Percentiles rank a stretch among this genome's conserved stretches.
phyloP scores from a whole-genome alignment of 2,329 filamentous ascomycete species.

The Xylaria multiplex region DNA sequence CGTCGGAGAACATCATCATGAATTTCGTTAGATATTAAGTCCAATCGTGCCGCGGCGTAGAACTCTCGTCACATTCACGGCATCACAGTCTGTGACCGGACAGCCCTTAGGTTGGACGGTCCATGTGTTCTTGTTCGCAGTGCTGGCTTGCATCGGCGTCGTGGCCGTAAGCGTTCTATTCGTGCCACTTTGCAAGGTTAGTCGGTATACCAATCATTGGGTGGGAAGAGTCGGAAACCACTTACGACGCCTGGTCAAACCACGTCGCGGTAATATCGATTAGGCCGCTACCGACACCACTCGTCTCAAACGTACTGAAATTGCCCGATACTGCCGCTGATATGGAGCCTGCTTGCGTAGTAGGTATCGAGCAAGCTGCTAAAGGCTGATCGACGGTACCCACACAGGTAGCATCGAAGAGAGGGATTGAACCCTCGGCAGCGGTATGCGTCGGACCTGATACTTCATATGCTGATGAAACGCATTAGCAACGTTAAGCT shows the following conservation, averaged over 20 bases:
- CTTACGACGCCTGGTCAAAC: constrained; percentile 33
- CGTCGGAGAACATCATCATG: background rate
- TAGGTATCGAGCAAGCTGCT: constrained; percentile 22
- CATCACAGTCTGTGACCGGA: constrained; percentile 27
- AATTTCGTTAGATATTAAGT: constrained; percentile 10
- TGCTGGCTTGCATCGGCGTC: constrained; percentile 33
- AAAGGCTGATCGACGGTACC: constrained; percentile 37
- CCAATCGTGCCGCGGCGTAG: constrained; percentile 17
- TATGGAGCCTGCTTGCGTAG: constrained; percentile 8
- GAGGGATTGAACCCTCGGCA: constrained; percentile 25
- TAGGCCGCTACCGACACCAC: constrained; percentile 37
- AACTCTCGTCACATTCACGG: constrained; percentile 10
- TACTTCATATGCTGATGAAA: constrained; percentile 29
- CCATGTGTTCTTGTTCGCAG: constrained; percentile 32
- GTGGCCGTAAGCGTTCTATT: constrained; percentile 29
- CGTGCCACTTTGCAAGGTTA: background rate
- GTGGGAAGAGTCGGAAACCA: background rate
- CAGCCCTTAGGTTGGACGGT: constrained; percentile 28
- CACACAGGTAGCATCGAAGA: constrained; percentile 27
- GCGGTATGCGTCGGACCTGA: constrained; percentile 27
- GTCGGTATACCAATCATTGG: background rate
- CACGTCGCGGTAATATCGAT: constrained; percentile 33
- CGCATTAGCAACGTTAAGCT: constrained; percentile 9
- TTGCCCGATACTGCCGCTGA: constrained; percentile 31
- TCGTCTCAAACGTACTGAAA: constrained; percentile 40